These are phyloP conservation scores for Tetragonia tetragonoides DNA, from an alignment of 148 eudicot genomes.

Conservation along the genomic window DNA sequence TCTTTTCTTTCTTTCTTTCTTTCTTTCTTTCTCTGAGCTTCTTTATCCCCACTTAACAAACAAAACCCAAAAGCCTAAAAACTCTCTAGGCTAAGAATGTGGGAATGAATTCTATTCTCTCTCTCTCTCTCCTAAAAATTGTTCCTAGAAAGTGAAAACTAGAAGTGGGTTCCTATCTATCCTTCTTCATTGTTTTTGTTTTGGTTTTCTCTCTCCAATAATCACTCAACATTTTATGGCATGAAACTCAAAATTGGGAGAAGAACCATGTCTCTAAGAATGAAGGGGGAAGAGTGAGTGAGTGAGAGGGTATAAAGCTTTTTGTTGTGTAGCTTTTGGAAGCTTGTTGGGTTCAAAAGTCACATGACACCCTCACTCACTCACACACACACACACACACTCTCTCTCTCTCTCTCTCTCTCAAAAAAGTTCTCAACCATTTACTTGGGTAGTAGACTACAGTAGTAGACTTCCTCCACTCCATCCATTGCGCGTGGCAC, in stretches of 20 bases:
- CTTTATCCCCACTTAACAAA: not conserved
- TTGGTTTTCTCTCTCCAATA: not conserved
- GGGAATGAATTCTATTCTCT: not conserved
- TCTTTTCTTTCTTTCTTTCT: not conserved
- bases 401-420: slow-evolving; percentile 2
- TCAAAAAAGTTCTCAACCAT: slow-evolving; percentile 7
- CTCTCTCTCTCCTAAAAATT: not conserved
- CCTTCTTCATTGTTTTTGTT: not conserved
- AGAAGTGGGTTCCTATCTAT: slow-evolving; percentile 11
- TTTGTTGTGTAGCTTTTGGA: slow-evolving; percentile 43
- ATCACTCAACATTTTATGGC: not conserved
- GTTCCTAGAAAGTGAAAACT: slow-evolving; percentile 10
- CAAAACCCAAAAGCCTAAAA: not conserved
- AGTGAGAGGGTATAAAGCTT: slow-evolving; percentile 13
- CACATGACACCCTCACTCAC: slow-evolving; percentile 32
- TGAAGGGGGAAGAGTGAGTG: not conserved
- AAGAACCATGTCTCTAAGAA: too few relatives aligned
- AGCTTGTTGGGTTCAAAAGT: slow-evolving; percentile 30
- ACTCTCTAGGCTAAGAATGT: too few relatives aligned
- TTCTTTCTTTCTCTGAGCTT: slow-evolving; percentile 14
- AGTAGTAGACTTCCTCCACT: slow-evolving; percentile 13
- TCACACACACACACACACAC: not conserved
- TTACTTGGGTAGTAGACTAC: slow-evolving; percentile 8
- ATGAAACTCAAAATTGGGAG: not conserved
- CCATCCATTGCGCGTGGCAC: slow-evolving; percentile 14